Conservation (phyloP, 1,284 basidiomycete genomes). For the Boletus smithii region DNA sequence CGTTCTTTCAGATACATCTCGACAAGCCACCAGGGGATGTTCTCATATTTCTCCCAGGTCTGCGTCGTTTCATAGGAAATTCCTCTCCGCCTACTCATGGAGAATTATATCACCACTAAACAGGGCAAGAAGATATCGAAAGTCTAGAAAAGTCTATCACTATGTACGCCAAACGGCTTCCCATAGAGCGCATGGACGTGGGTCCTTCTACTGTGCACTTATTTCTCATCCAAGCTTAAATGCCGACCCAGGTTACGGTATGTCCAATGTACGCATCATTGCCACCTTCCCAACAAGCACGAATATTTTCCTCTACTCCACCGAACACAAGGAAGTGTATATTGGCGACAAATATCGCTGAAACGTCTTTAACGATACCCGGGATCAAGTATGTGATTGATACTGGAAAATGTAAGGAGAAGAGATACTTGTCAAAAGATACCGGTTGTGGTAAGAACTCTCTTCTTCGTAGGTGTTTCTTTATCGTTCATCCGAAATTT, state of each 20-base stretch:
- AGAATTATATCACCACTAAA: constrained; percentile 3
- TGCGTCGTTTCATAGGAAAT: constrained; percentile 27
- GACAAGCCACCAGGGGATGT: constrained; percentile 83
- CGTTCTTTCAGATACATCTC: constrained; percentile 88
- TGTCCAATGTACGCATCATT: constrained; percentile 86
- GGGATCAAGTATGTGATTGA: constrained; percentile 96
- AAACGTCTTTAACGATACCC: constrained; percentile 97
- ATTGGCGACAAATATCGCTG: constrained; percentile 95
- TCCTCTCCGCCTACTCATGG: not conserved
- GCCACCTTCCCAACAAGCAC: constrained; percentile 72
- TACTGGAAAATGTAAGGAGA: constrained; percentile 94
- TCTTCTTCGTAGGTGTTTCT: not conserved
- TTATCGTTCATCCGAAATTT: constrained; percentile 7
- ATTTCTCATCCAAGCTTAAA: not conserved
- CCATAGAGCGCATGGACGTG: constrained; percentile 51
- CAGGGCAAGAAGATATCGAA: constrained; percentile 96
- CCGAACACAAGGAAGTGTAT: constrained; percentile 82
- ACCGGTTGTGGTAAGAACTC: constrained; percentile 55
- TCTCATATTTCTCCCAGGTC: constrained; percentile 87
- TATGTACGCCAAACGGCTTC: constrained; percentile 62
- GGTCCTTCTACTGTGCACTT: constrained; percentile 22
- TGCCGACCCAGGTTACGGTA: constrained; percentile 56
- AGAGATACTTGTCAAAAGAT: constrained; percentile 71
- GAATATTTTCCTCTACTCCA: constrained; percentile 74
- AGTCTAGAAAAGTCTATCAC: constrained; percentile 73